Base-by-base conservation (phyloP, 306 rosid genomes). In the Corylus heterophylla region DNA sequence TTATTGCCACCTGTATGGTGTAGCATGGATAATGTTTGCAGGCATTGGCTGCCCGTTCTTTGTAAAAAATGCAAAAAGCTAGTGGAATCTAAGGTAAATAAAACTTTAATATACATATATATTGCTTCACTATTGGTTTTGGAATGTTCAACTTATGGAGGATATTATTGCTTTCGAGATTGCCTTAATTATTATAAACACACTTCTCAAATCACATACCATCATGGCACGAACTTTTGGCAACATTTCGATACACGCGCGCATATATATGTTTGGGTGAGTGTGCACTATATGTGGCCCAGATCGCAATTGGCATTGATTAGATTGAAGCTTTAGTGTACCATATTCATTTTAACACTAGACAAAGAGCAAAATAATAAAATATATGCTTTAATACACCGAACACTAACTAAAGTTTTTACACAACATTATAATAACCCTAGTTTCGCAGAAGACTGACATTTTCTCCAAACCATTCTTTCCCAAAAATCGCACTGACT, bases 381-480 rank as follows among this genome's bases (percentile, higher is more conserved):
- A 42, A 66, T 31, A 72, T 54, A 71, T 12, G 68, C 61, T 76
- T 63, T 79, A 83, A 83, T 49, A 49, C 52, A 50, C 45, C 45
- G 78, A 77, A 80, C 80, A 80, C 75, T 74, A 78, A 64, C 69
- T 74, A 27, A 61, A 62, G 61, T 77, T 64, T 77, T 18, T 49
- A 70, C 12, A 62, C 10, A 49, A 8, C 10, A 76, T 37, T 59
- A 81, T 45, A 73, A 78, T 54, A 75, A 35, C 52, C 74, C 76
- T 67, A 83, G 86, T 73, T 87, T 81, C 76, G 75, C 79, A 82
- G 79, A 76, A 79, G 71, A 58, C 71, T 77, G 20, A 54, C 69
- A 80, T 87, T 88, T 85, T 84, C 45, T 42, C 69, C 85, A 88
- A 89, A 75, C 87, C 81, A 37, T 79, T 49, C 58, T 80, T 79